Base-by-base conservation (phyloP, 352 stramenopile species). In the Phytopythium ostracodes region DNA sequence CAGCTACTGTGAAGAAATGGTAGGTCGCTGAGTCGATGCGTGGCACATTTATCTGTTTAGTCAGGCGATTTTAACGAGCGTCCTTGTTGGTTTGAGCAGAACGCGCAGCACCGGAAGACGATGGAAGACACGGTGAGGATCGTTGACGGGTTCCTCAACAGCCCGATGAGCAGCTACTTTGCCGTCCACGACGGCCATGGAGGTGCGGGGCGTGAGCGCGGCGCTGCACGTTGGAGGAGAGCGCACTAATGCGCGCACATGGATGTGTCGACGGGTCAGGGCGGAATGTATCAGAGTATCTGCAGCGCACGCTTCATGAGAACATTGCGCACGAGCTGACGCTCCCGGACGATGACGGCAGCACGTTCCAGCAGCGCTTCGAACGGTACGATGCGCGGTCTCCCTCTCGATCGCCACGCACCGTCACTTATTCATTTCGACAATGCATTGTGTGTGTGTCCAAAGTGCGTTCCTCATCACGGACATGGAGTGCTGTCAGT, bases 91-190 rank as follows among this genome's bases (percentile, higher is more conserved):
- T 4, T 5, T 12, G 40, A 33, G 6, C 55, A 94, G 85, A 94
- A 94, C 62, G 81, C 81, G 4, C 66, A 75, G 62, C 67, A 81
- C 47, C 75, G 85, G 42, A 88, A 91, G 66, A 92, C 83, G 25
- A 94, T 94, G 85, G 85, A 94, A 60, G 85, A 94, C 73, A 84
- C 80, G 18, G 68, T 86, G 60, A 73, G 80, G 24, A 81, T 92
- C 29, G 78, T 92, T 17, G 85, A 94, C 60, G 77, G 78, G 43
- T 92, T 87, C 60, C 62, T 87, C 29, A 59, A 73, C 15, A 64
- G 77, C 49, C 66, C 65, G 9, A 60, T 73, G 49, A 85, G 89
- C 60, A 81, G 85, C n/a, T 92, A 87, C 62, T 92, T 92, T 61
- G 81, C 71, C 10, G 75, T 94, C 25, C 84, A 89, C 64, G 85